Evolutionary conservation across 2,329 filamentous ascomycete species (phyloP), one percentile per base, ranked within the genome.

Genomic region (Beauveria medogensis): DNA sequence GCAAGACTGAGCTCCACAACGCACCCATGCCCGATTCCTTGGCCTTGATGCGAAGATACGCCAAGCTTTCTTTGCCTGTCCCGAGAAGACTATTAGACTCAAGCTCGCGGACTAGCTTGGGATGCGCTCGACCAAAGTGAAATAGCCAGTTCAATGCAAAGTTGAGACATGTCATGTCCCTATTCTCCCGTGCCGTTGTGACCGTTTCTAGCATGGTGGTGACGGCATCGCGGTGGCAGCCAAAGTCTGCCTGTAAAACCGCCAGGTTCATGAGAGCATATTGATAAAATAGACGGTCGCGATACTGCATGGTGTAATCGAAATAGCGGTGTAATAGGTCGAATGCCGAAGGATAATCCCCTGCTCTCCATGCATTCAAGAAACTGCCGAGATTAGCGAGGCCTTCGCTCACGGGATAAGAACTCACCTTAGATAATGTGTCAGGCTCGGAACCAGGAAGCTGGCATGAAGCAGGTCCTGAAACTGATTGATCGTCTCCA

Each of bases 71-170:
- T 65, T 88, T 88, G 58, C 92, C 90, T 40, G 86, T 87, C 0
- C 88, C 90, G 9, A 92, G 77, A 79, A 91, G 86, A 61, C 85
- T 90, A 67, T 83, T 86, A 44, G 88, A 86, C 64, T 87, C 88
- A 6, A 89, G 79, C 56, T 86, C 83, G 54, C 80, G 83, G 65
- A 92, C 85, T n/a, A 91, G 81, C 58, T 85, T 80, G 0, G 92
- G 90, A 67, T 93, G 92, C 0, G 90, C 86, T 69, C 91, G 90
- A n/a, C 88, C 89, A 67, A 97, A 95, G 70, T 97, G 91, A 69
- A 95, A 95, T 3, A 97, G 80, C 94, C 94, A 99, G 69, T 92
- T 96, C 63, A 99, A 83, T 37, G 92, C 90, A 74, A 96, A 97
- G 72, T 97, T 97, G 61, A 99, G 80, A 70, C 94, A 97, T 4